Evolutionary conservation across 306 rosid genomes (phyloP).

Genomic region (Datisca glomerata): DNA sequence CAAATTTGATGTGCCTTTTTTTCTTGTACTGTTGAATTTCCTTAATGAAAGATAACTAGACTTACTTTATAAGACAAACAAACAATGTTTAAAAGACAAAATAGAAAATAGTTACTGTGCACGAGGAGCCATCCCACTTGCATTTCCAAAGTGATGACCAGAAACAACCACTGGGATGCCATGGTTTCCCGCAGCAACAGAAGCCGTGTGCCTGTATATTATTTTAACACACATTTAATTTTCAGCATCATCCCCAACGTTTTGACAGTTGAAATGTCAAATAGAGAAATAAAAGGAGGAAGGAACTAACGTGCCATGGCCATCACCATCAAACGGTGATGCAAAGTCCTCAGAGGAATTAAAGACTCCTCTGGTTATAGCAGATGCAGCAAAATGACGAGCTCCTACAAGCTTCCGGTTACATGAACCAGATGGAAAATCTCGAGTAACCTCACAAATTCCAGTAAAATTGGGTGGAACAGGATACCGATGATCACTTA

Average conservation of each 20-base stretch:
- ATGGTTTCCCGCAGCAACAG: constrained; percentile 98
- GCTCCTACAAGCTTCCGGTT: constrained; percentile 96
- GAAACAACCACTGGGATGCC: constrained; percentile 94
- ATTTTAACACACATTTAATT: no score
- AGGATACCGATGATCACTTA: constrained; percentile 41
- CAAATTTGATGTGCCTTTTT: no score
- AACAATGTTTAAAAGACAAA: no score
- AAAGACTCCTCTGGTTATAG: constrained; percentile 92
- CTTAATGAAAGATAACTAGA: no score
- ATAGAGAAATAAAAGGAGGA: constrained; percentile 8
- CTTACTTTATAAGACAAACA: no score
- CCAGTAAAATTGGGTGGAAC: constrained; percentile 84
- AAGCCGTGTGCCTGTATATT: constrained; percentile 75
- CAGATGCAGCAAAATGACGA: constrained; percentile 96
- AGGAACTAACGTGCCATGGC: constrained; percentile 95
- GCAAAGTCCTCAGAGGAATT: constrained; percentile 79
- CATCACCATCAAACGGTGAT: constrained; percentile 95
- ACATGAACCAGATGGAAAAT: constrained; percentile 97
- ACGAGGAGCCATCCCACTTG: constrained; percentile 99
- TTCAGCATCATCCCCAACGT: no score
- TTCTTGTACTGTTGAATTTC: no score
- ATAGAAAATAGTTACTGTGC: constrained; percentile 91
- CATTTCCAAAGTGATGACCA: constrained; percentile 89
- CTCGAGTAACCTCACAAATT: constrained; percentile 84
- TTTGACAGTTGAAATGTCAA: neutral